Base-by-base conservation (phyloP, 371 early-diverging fungal species). In the Lichtheimia ornata region DNA sequence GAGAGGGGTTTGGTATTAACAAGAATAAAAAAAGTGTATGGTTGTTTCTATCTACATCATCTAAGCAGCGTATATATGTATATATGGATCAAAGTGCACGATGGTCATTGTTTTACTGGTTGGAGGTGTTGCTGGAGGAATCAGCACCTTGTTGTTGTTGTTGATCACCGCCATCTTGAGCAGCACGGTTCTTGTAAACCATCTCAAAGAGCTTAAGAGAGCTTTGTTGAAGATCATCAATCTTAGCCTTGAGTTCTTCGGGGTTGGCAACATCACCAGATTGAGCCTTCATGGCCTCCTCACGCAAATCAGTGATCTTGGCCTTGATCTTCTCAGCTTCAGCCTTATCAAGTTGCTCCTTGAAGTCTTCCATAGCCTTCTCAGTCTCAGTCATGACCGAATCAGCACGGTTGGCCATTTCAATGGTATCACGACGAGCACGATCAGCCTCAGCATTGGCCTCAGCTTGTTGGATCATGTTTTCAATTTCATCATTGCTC, bases 391-490 rank as follows among this genome's bases (percentile, higher is more conserved):
- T 69, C 74, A 96, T 93, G 69, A 92, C 84, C 22, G 90, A 88
- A 59, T 99, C 96, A 67, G 97, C 97, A 63, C 88, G 85, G 87
- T 98, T 97, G 67, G 87, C 87, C 63, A 94, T 94, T 78, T 97
- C 97, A 64, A 97, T 96, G 56, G 91, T 86, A 62, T 94, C 94
- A 82, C 91, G 91, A 71, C 94, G 94, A 73, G 84, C 83, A 76
- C 91, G 91, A 81, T 99, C 99, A 50, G 89, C 81, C 65, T 97
- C 95, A 53, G 94, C 93, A 73, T 91, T 90, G 65, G 83, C 78
- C 74, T 97, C 96, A 54, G 99, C 97, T 62, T 98, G 90, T 59
- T 81, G 69, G 58, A 99, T 87, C 97, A 99, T 97, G 63, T 92
- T 90, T 71, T 98, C 95, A 66, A 99, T 97, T 79, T 99, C 99